A percentile compares a stretch with the other conserved stretches of the same genome.
Conservation (phyloP, 2,329 filamentous ascomycete genomes). For the Fusarium napiforme region DNA sequence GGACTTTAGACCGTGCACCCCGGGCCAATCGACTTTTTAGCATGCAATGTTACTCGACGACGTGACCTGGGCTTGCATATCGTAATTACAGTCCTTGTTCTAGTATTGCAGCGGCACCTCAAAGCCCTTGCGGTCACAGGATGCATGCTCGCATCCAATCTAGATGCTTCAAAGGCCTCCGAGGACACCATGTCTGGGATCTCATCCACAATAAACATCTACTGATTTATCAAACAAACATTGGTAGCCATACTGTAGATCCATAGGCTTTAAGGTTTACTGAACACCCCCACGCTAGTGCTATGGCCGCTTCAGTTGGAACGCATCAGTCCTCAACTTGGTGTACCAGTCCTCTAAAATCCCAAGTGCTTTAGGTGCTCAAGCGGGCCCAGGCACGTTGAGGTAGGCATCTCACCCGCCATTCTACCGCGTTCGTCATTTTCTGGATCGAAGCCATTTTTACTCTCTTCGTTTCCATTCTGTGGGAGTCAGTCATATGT, state of each 20-base stretch:
- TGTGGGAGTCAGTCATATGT: neutral
- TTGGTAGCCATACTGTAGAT: neutral
- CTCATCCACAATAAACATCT: neutral
- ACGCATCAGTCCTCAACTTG: constrained; percentile 4
- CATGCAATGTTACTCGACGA: constrained; percentile 34
- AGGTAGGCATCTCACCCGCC: constrained; percentile 5
- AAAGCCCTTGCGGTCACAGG: neutral
- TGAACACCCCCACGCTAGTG: constrained; percentile 5
- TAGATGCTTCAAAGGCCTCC: constrained; percentile 4
- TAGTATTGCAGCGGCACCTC: constrained; percentile 3
- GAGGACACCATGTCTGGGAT: neutral
- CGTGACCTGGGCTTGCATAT: constrained; percentile 41
- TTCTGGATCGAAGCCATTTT: neutral
- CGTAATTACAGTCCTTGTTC: constrained; percentile 40
- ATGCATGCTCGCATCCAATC: constrained; percentile 18
- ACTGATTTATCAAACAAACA: neutral
- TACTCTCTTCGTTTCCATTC: constrained; percentile 11
- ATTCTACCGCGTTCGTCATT: constrained; percentile 20
- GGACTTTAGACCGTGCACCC: constrained; percentile 14
- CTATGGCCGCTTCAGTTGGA: constrained; percentile 33
- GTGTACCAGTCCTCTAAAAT: constrained; percentile 10
- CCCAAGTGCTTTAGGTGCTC: constrained; percentile 8
- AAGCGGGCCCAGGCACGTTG: constrained; percentile 14
- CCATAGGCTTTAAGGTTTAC: neutral
- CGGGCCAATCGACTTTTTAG: constrained; percentile 6